phyloP scores from a whole-genome alignment of 2,329 filamentous ascomycete genomes.

The Clonostachys rosea region DNA sequence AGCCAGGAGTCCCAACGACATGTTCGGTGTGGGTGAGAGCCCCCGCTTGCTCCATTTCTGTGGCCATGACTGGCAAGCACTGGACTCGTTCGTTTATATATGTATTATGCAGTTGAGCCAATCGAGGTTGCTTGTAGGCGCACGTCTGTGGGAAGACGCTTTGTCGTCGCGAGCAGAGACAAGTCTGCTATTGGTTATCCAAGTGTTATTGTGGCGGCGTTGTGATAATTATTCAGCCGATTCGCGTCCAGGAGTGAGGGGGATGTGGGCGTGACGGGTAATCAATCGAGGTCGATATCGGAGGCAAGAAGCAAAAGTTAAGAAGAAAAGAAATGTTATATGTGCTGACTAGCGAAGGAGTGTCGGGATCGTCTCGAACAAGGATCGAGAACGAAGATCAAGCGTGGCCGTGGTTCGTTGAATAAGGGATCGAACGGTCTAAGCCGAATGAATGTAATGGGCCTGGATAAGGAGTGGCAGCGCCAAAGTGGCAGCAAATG shows the following conservation, averaged over 20 bases:
- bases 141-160: too few species aligned
- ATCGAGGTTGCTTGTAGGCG: too few species aligned
- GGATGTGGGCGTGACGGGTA: too few species aligned
- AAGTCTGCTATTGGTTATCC: too few species aligned
- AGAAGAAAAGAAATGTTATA: conserved; percentile 5
- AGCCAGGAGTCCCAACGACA: conserved; percentile 19
- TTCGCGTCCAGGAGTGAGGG: background rate
- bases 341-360: background rate
- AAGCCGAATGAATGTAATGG: conserved; percentile 33
- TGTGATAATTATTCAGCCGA: background rate
- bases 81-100: background rate
- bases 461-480: conserved; percentile 45
- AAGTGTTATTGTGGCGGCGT: background rate
- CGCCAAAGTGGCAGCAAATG: conserved; percentile 23
- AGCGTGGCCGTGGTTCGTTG: background rate
- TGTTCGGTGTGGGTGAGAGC: conserved; percentile 16
- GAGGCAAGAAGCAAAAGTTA: background rate
- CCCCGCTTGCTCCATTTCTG: conserved; percentile 29
- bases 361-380: background rate
- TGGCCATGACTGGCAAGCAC: conserved; percentile 23
- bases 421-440: background rate
- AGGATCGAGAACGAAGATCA: background rate
- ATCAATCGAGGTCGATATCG: too few species aligned
- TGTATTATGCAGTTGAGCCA: too few species aligned
- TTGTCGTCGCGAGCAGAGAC: too few species aligned